Evolutionary conservation across 257 asterid genomes (phyloP).

Genomic region (Solanum ossicruentum): DNA sequence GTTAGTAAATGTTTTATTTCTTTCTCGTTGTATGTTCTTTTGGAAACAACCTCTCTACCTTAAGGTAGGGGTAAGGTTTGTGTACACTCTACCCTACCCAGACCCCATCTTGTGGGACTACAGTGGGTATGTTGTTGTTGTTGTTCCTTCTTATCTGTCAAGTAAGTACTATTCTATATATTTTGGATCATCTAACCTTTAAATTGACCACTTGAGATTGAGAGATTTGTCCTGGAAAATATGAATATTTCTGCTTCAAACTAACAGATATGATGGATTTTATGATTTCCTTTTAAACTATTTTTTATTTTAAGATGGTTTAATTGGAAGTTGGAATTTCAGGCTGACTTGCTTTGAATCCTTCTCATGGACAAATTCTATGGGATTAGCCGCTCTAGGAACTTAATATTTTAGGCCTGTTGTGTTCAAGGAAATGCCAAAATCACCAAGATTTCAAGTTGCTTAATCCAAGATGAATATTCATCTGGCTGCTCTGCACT

Average conservation of each 20-base stretch:
- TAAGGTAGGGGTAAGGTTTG: neutral
- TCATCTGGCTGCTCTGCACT: neutral
- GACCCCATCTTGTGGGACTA: neutral
- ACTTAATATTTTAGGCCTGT: neutral
- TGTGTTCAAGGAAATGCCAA: neutral
- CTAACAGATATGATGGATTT: neutral
- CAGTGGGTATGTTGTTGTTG: neutral
- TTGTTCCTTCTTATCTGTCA: neutral
- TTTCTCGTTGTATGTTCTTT: neutral
- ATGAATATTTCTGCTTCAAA: neutral
- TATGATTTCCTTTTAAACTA: neutral
- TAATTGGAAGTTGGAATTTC: neutral
- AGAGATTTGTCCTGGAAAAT: neutral
- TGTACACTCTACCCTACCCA: neutral
- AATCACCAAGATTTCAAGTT: neutral
- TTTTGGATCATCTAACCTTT: neutral
- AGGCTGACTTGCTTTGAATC: neutral
- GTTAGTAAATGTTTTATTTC: neutral
- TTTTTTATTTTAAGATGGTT: neutral
- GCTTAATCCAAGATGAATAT: neutral
- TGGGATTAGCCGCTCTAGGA: neutral
- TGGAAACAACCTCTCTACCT: neutral
- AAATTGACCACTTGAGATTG: neutral
- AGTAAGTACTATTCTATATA: neutral
- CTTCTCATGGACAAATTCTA: neutral